Evolutionary conservation across 108 stramenopile genomes (phyloP).

Genomic region (Aurantiochytrium sp.): DNA sequence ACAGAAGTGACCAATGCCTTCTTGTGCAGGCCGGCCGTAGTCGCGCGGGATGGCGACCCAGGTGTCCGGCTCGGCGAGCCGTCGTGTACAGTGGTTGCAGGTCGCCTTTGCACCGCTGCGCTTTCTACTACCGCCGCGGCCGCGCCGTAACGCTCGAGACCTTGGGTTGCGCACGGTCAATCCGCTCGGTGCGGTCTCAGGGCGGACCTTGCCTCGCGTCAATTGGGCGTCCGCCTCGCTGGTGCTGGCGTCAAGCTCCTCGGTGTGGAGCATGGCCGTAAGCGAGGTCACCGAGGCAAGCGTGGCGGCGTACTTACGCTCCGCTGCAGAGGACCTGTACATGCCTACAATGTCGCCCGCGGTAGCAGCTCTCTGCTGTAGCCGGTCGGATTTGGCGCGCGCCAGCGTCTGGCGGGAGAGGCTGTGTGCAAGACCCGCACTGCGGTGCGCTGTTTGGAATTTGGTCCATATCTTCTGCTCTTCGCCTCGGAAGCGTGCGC

Average conservation of each 20-base stretch:
- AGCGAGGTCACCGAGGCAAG: neutral
- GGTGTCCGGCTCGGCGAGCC: neutral
- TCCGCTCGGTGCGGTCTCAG: no score
- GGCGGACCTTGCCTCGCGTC: no score
- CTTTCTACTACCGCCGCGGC: no score
- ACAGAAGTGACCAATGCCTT: neutral
- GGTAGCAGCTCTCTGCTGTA: neutral
- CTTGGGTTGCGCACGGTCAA: no score
- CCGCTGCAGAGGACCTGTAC: neutral
- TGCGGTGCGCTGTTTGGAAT: neutral
- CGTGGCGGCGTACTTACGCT: neutral
- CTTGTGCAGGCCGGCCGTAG: neutral
- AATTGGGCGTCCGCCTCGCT: no score
- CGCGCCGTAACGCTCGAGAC: no score
- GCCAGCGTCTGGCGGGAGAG: neutral
- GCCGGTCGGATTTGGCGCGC: neutral
- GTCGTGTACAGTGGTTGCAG: no score
- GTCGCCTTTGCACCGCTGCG: no score
- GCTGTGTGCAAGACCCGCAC: neutral
- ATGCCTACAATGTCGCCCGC: neutral
- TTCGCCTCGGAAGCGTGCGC: neutral
- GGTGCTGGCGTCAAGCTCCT: no score
- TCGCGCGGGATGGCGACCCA: neutral
- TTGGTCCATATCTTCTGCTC: neutral
- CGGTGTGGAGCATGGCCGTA: neutral